Evolutionary conservation across 2,329 filamentous ascomycete genomes (phyloP), one percentile per base, ranked within the genome.

Genomic region (Nemania sp.): DNA sequence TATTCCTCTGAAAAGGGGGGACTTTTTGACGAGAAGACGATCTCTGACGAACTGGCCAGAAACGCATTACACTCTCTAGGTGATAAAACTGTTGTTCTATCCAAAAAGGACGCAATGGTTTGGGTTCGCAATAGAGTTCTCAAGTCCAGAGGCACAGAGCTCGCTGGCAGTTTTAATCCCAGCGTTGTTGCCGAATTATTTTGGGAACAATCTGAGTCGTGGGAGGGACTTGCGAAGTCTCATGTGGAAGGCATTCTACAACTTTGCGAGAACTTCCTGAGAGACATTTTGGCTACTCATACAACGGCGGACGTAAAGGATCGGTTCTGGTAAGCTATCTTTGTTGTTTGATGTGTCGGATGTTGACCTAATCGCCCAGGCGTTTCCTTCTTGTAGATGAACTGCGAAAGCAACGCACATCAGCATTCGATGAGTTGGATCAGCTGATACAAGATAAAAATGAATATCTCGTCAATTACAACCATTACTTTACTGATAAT

Each of bases 101-200:
- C 60, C 35, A 49, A 45, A 22, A 27, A 62, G 13, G 11, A 64
- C 5, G 55, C 64, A 20, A 5, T 58, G 11, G 29, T 45, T 4
- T 70, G 64, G 67, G 64, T 55, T 7, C 32, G 41, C 6, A 61
- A 62, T 26, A 32, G 52, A 24, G 52, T 67, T 10, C 20, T 70
- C 11, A 41, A 59, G 22, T 41, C 66, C 2, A 60, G 80, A 80
- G 62, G 72, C 81, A 6, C 62, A 58, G 80, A 82, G 60, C 72
- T 83, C 1, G 62, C 77, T 2, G 80, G 81, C 10, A 80, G 76
- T 24, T 80, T 78, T 73, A 83, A 82, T 63, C 78, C 81, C 1
- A 72, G 79, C 1, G 68, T 82, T 0, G 69, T 83, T 18, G 77
- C 47, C 2, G 80, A 82, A 53, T 69, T 83, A 1, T 83, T 82